Base-by-base conservation (phyloP, 768 basidiomycete species). In the Termitomyces titanicus region DNA sequence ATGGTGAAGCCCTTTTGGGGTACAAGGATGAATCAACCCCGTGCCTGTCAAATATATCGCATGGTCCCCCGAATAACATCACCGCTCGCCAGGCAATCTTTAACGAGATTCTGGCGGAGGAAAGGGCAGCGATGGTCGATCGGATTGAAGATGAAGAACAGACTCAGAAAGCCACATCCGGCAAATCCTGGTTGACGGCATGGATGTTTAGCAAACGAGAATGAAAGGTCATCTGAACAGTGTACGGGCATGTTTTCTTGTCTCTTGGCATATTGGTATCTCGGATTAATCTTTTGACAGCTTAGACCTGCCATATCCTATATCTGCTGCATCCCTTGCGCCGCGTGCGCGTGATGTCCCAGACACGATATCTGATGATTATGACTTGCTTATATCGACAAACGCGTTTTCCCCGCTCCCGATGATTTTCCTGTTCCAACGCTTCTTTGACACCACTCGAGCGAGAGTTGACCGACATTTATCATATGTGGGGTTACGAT, bases 71-170 rank as follows among this genome's bases (percentile, higher is more conserved):
- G 40, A 70, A 68, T 20, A 79, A 76, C 56, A 70, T 86, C n/a
- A 77, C 84, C 15, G 74, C 83, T 4, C 79, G 79, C 9, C 77
- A 85, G 56, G 88, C 86, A 10, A 84, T 89, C 39, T 74, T 80
- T 48, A 78, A 80, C 44, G 88, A 90, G 61, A 81, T 87, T 39
- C 74, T 88, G 38, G 85, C 82, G 37, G 88, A 91, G 66, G 88
- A 89, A 68, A 75, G 80, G 56, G 72, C 79, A 15, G 86, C 80
- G 5, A 70, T 81, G 25, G 74, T 75, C 31, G 75, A 81, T 59
- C 72, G 81, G 43, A 62, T 83, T 47, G 75, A 81, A 61, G 77
- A 78, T 45, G 86, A 88, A 67, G 70, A 81, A 61, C 74, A 72
- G 10, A 79, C 74, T 34, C 70, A 74, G 33, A 76, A 76, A 57